Evolutionary conservation across 2,329 filamentous ascomycete species (phyloP).

Genomic region (Penicillium sp.): DNA sequence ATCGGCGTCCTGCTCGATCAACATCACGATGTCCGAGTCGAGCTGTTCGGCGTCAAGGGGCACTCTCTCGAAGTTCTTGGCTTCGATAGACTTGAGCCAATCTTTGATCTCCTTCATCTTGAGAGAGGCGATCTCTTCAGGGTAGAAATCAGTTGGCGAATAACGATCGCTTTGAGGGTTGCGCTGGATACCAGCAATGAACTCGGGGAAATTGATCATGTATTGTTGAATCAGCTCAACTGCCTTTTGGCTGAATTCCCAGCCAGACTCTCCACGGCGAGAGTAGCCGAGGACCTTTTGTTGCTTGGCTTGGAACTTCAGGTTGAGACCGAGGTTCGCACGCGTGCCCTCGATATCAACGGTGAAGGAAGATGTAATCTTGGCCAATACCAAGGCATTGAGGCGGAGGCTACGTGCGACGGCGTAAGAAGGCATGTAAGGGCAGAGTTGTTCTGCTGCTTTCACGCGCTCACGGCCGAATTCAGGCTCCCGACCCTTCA

Average conservation of each 20-base stretch:
- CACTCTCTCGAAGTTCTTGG: slow-evolving; percentile 91
- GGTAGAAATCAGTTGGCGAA: slow-evolving; percentile 82
- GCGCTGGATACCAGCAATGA: slow-evolving; percentile 82
- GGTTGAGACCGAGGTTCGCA: slow-evolving; percentile 87
- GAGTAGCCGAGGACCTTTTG: slow-evolving; percentile 96
- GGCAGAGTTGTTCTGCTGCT: slow-evolving; percentile 68
- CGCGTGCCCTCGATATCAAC: slow-evolving; percentile 79
- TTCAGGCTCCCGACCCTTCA: slow-evolving; percentile 73
- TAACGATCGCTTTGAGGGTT: slow-evolving; percentile 86
- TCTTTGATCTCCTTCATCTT: slow-evolving; percentile 91
- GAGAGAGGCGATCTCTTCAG: slow-evolving; percentile 67
- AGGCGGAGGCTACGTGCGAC: slow-evolving; percentile 80
- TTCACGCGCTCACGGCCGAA: slow-evolving; percentile 76
- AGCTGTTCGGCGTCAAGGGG: slow-evolving; percentile 95
- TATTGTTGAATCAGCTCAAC: slow-evolving; percentile 80
- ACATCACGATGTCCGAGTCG: slow-evolving; percentile 83
- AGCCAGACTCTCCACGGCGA: slow-evolving; percentile 78
- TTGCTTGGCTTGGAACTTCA: slow-evolving; percentile 96
- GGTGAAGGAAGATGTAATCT: slow-evolving; percentile 92
- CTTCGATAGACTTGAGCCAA: slow-evolving; percentile 90
- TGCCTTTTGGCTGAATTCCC: slow-evolving; percentile 92
- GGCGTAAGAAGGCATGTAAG: slow-evolving; percentile 84
- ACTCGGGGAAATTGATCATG: slow-evolving; percentile 92
- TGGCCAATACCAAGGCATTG: slow-evolving; percentile 86
- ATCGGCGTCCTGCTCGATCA: slow-evolving; percentile 77